These are phyloP conservation scores for Tulasnella sp. DNA, from an alignment of 768 basidiomycete genomes.

Conservation along the genomic window DNA sequence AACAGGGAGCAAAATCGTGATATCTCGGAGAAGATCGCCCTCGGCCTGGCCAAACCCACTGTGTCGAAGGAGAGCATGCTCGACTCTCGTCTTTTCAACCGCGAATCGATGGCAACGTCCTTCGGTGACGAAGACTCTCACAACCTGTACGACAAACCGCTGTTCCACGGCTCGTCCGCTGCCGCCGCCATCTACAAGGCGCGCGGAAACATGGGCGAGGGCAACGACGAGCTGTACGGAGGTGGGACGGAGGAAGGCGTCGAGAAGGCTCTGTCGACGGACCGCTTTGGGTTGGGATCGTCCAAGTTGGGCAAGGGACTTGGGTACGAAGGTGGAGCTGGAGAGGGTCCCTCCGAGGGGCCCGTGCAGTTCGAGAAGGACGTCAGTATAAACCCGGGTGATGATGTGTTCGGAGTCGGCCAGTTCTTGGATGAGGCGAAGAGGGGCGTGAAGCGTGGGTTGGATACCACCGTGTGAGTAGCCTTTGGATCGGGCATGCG, in stretches of 20 bases:
- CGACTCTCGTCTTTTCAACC: constrained; percentile 95
- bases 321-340: constrained; percentile 79
- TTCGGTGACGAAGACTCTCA: constrained; percentile 94
- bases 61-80: constrained; percentile 94
- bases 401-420: constrained; percentile 24
- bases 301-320: constrained; percentile 29
- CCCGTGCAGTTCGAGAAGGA: constrained; percentile 99
- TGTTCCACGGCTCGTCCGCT: constrained; percentile 93
- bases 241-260: constrained; percentile 96
- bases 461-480: constrained; percentile 63
- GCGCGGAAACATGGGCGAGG: constrained; percentile 70
- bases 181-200: constrained; percentile 99
- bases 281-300: constrained; percentile 77
- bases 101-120: constrained; percentile 66
- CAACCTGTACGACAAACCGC: constrained; percentile 83
- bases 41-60: constrained; percentile 95
- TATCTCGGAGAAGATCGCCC: constrained; percentile 97
- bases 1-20: constrained; percentile 84
- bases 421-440: constrained; percentile 88
- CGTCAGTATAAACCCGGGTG: constrained; percentile 81
- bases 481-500: neutral
- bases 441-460: constrained; percentile 77
- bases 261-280: constrained; percentile 77
- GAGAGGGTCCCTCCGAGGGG: constrained; percentile 74
- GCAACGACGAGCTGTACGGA: constrained; percentile 84